Evolutionary conservation across 192 early-diverging fungal species (phyloP).

Genomic region (Coemansia furcata): DNA sequence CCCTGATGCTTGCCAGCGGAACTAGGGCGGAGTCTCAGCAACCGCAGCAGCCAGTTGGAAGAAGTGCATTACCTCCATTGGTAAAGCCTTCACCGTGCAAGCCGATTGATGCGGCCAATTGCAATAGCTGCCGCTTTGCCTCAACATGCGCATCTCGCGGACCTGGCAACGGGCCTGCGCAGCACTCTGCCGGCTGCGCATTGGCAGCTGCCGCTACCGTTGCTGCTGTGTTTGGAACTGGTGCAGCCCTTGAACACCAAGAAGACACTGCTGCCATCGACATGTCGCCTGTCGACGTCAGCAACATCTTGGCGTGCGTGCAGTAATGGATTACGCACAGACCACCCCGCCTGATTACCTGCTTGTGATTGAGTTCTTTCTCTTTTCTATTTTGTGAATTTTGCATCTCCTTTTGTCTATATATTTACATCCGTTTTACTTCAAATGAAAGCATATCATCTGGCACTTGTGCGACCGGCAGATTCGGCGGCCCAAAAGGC

Average conservation of each 20-base stretch:
- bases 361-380: not conserved
- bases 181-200: not conserved
- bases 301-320: not conserved
- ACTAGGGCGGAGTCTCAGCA: not conserved
- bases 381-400: not conserved
- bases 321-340: not conserved
- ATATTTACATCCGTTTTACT: not conserved
- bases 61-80: not conserved
- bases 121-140: not conserved
- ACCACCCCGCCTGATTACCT: not conserved
- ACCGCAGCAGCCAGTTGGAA: not conserved
- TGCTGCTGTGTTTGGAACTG: not conserved
- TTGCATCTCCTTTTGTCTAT: not conserved
- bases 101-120: not conserved
- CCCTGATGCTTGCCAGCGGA: constrained; percentile 1
- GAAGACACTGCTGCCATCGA: not conserved
- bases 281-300: not conserved
- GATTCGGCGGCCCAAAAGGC: constrained; percentile 11
- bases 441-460: constrained; percentile 36
- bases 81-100: not conserved
- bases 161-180: not conserved
- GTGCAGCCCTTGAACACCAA: not conserved
- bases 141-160: not conserved
- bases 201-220: not conserved
- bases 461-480: constrained; percentile 32